Conservation (phyloP, 768 basidiomycete species). For the Phanerodontia chrysosporium region DNA sequence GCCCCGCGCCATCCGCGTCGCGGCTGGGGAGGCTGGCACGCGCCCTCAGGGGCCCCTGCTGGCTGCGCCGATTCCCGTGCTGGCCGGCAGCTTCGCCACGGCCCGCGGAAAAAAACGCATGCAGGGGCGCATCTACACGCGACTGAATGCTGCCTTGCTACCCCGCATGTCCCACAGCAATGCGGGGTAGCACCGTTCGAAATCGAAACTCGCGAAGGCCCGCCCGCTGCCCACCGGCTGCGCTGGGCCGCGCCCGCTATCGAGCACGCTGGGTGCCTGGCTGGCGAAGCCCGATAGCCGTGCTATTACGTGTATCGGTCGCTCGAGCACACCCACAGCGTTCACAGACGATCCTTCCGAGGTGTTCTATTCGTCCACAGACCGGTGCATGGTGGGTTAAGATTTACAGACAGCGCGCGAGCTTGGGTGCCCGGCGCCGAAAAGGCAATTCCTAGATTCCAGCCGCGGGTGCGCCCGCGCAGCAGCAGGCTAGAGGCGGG, state of each 20-base stretch:
- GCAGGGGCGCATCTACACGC: not conserved
- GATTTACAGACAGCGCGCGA: not conserved
- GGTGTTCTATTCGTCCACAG: not conserved
- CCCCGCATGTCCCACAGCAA: not conserved
- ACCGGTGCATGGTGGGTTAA: not conserved
- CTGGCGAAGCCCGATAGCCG: not conserved
- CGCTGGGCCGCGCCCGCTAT: not conserved
- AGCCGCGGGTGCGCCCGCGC: not conserved
- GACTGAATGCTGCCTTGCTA: not conserved
- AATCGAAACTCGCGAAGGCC: not conserved
- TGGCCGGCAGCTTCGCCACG: not conserved
- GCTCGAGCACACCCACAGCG: not conserved
- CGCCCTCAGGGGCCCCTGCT: not conserved
- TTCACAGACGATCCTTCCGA: not conserved
- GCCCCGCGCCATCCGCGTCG: not conserved
- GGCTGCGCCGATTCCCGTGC: not conserved
- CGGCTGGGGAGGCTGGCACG: not conserved
- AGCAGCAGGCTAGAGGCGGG: conserved; percentile 30
- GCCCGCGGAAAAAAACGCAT: not conserved
- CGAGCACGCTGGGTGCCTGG: not conserved
- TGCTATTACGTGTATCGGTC: not conserved
- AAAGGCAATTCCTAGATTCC: not conserved
- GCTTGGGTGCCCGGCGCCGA: not conserved
- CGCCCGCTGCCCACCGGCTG: not conserved
- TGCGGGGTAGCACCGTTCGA: conserved; percentile 2